phyloP scores from a whole-genome alignment of 2,329 filamentous ascomycete species.

The Xylariaceae sp. region DNA sequence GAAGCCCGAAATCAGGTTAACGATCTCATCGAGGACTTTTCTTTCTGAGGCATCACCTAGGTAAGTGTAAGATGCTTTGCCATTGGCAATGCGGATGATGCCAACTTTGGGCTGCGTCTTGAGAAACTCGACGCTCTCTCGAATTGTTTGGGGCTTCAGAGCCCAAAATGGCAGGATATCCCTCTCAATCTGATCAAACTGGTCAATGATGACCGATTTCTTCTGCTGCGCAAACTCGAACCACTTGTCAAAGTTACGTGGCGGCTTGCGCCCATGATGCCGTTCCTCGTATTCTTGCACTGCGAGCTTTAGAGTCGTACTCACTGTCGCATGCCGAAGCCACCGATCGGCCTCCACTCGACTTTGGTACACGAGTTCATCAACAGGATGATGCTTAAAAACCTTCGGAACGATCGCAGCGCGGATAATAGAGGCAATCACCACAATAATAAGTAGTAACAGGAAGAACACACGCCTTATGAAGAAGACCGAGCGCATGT shows the following conservation, averaged over 20 bases:
- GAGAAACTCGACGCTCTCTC: slow-evolving; percentile 48
- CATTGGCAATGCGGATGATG: slow-evolving; percentile 56
- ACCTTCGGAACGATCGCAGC: slow-evolving; percentile 31
- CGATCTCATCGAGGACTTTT: slow-evolving; percentile 40
- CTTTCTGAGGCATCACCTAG: slow-evolving; percentile 32
- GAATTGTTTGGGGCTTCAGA: slow-evolving; percentile 61
- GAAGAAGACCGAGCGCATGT: slow-evolving; percentile 40
- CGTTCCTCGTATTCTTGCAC: slow-evolving; percentile 46
- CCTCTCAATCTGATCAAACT: slow-evolving; percentile 73
- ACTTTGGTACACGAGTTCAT: slow-evolving; percentile 45
- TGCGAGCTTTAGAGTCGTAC: slow-evolving; percentile 43
- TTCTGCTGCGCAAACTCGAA: slow-evolving; percentile 68
- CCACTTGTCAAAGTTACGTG: slow-evolving; percentile 80
- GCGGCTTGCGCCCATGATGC: slow-evolving; percentile 62
- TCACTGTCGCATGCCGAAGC: slow-evolving; percentile 43
- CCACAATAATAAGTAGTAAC: slow-evolving; percentile 35
- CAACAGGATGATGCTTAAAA: slow-evolving; percentile 41
- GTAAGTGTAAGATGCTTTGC: slow-evolving; percentile 47
- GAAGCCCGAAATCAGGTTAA: slow-evolving; percentile 67
- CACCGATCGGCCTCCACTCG: slow-evolving; percentile 46
- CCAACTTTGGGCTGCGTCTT: slow-evolving; percentile 41
- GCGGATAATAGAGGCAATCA: slow-evolving; percentile 37
- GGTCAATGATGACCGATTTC: slow-evolving; percentile 67
- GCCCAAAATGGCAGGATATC: slow-evolving; percentile 75
- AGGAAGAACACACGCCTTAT: slow-evolving; percentile 39